phyloP scores from a whole-genome alignment of 306 rosid species.

The Lupinus albus region DNA sequence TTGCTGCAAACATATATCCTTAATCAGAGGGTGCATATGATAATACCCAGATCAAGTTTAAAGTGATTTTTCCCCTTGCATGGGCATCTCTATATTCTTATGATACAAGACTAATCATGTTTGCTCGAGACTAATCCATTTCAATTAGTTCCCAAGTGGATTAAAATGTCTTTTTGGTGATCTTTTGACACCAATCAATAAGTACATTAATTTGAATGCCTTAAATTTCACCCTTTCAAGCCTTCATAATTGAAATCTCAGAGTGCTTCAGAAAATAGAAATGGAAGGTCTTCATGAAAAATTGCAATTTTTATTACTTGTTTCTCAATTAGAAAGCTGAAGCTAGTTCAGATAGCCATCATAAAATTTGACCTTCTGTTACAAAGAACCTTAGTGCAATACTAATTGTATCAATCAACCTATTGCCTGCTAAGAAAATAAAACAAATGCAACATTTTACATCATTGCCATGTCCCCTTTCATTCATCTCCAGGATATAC shows the following conservation, averaged over 20 bases:
- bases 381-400: background rate
- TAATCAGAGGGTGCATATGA: background rate
- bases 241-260: slow-evolving; percentile 1
- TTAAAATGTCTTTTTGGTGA: background rate
- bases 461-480: background rate
- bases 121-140: too few species aligned
- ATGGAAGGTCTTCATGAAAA: slow-evolving; percentile 3
- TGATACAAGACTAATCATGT: too few species aligned
- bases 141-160: too few species aligned
- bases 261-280: slow-evolving; percentile 1
- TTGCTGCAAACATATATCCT: background rate
- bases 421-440: background rate
- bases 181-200: background rate
- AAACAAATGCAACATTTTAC: background rate
- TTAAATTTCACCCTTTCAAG: background rate
- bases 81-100: too few species aligned
- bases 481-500: slow-evolving; percentile 3
- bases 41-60: background rate
- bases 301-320: background rate
- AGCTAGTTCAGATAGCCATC: background rate
- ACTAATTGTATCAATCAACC: background rate
- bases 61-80: too few species aligned
- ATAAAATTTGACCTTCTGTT: background rate
- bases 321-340: slow-evolving; percentile 13
- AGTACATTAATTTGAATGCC: background rate